Conservation (phyloP, 1,284 basidiomycete species). For the Coniferiporia sulphurascens region DNA sequence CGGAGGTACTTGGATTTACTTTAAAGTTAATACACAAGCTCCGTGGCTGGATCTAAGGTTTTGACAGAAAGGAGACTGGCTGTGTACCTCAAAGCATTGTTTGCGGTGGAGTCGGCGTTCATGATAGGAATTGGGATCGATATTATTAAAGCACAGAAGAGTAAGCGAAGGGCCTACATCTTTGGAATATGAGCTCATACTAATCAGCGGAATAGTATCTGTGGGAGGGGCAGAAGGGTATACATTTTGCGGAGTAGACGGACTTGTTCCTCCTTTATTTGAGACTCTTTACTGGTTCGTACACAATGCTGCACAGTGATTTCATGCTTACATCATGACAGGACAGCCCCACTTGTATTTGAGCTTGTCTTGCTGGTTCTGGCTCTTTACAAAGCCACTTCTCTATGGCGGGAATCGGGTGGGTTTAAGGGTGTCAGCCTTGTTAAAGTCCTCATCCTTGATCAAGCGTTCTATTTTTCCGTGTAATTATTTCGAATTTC, state of each 20-base stretch:
- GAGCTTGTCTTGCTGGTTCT: not conserved
- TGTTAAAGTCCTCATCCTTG: not conserved
- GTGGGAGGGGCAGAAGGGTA: not conserved
- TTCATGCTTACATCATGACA: not conserved
- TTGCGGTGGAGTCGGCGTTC: too few relatives aligned
- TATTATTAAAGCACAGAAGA: too few relatives aligned
- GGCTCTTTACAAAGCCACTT: not conserved
- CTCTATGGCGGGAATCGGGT: not conserved
- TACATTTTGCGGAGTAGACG: not conserved
- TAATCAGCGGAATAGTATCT: not conserved
- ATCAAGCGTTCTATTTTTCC: not conserved
- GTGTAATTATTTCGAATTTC: not conserved
- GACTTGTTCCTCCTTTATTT: not conserved
- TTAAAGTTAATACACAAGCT: too few relatives aligned
- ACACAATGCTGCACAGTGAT: too few relatives aligned
- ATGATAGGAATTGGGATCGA: too few relatives aligned
- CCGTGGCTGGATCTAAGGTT: too few relatives aligned
- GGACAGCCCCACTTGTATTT: constrained; percentile 1
- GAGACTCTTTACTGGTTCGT: not conserved
- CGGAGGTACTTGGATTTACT: too few relatives aligned
- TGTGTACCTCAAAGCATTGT: too few relatives aligned
- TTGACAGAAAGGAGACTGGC: too few relatives aligned
- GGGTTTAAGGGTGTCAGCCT: not conserved
- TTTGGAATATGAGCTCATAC: too few relatives aligned
- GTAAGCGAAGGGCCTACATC: too few relatives aligned